Conservation (phyloP, 1,139 yeast genomes). For the Yueomyces sp. region DNA sequence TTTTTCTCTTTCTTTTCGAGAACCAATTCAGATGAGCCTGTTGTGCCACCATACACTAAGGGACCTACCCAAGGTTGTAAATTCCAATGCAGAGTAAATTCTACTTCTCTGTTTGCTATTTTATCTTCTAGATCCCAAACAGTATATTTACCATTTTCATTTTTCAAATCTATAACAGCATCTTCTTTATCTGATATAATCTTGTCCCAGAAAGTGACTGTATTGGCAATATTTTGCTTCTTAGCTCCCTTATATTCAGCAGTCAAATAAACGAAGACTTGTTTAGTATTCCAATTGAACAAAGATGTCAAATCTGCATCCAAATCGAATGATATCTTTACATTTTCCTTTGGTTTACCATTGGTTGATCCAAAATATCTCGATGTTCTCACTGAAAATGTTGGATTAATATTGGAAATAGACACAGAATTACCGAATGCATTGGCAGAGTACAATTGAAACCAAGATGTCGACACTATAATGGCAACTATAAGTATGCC, state of each 20-base stretch:
- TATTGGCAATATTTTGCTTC: slow-evolving; percentile 37
- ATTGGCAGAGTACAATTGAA: slow-evolving; percentile 29
- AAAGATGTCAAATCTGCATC: slow-evolving; percentile 57
- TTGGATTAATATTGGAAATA: slow-evolving; percentile 29
- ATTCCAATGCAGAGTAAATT: slow-evolving; percentile 73
- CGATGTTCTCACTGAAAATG: slow-evolving; percentile 41
- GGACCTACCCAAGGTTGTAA: slow-evolving; percentile 87
- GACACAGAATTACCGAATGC: slow-evolving; percentile 32
- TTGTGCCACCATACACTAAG: slow-evolving; percentile 54
- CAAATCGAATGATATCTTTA: slow-evolving; percentile 59
- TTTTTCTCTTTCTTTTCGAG: slow-evolving; percentile 1
- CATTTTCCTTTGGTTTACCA: slow-evolving; percentile 70
- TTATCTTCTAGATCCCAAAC: slow-evolving; percentile 77
- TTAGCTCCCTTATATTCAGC: slow-evolving; percentile 50
- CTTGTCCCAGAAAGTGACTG: slow-evolving; percentile 84
- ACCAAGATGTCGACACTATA: slow-evolving; percentile 35
- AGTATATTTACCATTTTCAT: slow-evolving; percentile 60
- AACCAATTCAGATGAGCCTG: neutral
- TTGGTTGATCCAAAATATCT: slow-evolving; percentile 62
- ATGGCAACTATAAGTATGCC: slow-evolving; percentile 34
- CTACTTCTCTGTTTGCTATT: slow-evolving; percentile 57
- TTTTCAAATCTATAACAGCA: slow-evolving; percentile 42
- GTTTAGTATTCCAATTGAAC: slow-evolving; percentile 96
- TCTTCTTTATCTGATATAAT: slow-evolving; percentile 49
- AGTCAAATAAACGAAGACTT: slow-evolving; percentile 76